Conservation (phyloP, 768 basidiomycete species). For the Leucogyrophana mollusca region DNA sequence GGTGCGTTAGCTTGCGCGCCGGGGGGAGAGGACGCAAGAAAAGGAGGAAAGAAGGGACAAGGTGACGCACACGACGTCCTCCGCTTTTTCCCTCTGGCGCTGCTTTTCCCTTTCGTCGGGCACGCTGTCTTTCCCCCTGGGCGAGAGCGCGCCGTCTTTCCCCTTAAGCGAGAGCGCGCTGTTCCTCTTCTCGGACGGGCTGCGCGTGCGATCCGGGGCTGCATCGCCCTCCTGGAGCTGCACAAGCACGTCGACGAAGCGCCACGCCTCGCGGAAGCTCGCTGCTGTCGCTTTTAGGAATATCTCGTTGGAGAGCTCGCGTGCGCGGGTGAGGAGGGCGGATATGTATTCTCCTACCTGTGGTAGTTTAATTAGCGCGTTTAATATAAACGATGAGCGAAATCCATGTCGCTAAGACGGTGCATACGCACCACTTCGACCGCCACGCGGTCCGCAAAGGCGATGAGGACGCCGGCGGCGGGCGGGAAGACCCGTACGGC, state of each 20-base stretch:
- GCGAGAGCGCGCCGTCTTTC: too few relatives aligned
- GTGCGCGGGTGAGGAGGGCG: slow-evolving; percentile 71
- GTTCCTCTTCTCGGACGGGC: too few relatives aligned
- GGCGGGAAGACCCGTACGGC: slow-evolving; percentile 88
- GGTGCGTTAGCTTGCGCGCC: too few relatives aligned
- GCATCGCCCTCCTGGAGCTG: too few relatives aligned
- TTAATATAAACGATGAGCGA: slow-evolving; percentile 6
- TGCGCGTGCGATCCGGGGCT: too few relatives aligned
- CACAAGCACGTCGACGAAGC: slow-evolving; percentile 76
- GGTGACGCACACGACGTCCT: slow-evolving; percentile 77
- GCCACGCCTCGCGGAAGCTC: slow-evolving; percentile 84
- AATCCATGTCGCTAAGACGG: too few relatives aligned
- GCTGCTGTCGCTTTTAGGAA: slow-evolving; percentile 89
- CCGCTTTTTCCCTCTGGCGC: slow-evolving; percentile 56
- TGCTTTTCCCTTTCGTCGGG: slow-evolving; percentile 35
- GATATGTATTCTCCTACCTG: slow-evolving; percentile 88
- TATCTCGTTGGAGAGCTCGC: slow-evolving; percentile 65
- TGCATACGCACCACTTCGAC: slow-evolving; percentile 68
- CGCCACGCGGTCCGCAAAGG: slow-evolving; percentile 83
- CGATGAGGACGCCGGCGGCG: slow-evolving; percentile 69
- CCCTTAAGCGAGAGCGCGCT: too few relatives aligned
- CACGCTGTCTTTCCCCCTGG: slow-evolving; percentile 8
- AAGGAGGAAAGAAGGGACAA: not conserved
- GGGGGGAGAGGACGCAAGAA: slow-evolving; percentile 8
- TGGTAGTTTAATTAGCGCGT: not conserved